Evolutionary conservation across 148 eudicot genomes (phyloP), one percentile per base, ranked within the genome.

Genomic region (Heliosperma pusillum): DNA sequence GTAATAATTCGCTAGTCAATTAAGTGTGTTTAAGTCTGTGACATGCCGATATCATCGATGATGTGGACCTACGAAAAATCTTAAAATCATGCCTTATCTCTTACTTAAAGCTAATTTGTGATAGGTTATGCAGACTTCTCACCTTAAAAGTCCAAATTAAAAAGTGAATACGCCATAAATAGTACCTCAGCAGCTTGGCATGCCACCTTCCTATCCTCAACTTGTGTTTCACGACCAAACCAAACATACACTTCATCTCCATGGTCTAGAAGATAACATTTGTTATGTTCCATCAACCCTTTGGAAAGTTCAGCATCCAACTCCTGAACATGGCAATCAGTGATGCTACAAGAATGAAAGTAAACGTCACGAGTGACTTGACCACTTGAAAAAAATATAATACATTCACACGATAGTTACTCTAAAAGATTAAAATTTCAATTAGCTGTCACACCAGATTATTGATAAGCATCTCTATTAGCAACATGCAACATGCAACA

Each of bases 181-280:
- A 70, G 70, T 81, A 96, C 99, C 97, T 92, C 99, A 73, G 89
- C 95, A 80, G 91, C 87, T 84, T 78, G 88, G 67, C 79, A 82
- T 53, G 99, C 97, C 78, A 90, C 83, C 83, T 96, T 92, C 74
- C 97, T 85, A 64, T 96, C 97, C 68, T 91, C 95, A 72, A 92
- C 83, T 86, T 90, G 97, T 70, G 99, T 96, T 53, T 85, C 84
- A 79, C 99, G 97, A 71, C 99, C 99, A 76, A 92, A 84, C 99
- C 99, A 96, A 76, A 96, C 68, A 83, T 89, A 96, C 64, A 96
- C 82, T 89, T 96, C 97, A 55, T 87, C 83, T 33, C 99, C 99
- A 82, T 97, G 86, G 83, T 96, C 99, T 83, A 96, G 80, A 47
- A 96, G 65, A 81, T 86, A 96, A 76, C 97, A 96, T 78, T 86